A percentile compares a stretch with the other conserved stretches of the same genome.
These are phyloP conservation scores for Phytopythium montanum DNA, from an alignment of 352 stramenopile genomes.

Conservation along the genomic window DNA sequence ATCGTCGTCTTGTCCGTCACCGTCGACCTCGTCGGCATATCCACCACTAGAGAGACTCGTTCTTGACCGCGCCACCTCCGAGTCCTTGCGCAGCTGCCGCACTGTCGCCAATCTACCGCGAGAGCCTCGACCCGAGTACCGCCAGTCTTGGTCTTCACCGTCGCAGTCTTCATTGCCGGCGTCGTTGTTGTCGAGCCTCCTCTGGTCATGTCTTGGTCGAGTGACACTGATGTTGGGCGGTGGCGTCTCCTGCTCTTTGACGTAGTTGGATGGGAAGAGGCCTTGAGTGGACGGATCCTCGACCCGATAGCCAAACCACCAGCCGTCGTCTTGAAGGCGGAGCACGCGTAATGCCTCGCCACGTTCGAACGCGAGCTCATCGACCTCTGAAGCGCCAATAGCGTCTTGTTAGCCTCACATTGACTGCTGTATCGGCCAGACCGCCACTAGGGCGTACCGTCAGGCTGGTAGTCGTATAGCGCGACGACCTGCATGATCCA, in stretches of 20 bases:
- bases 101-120: background rate
- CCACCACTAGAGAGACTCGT: too few relatives aligned
- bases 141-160: background rate
- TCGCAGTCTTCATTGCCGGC: background rate
- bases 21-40: background rate
- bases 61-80: too few relatives aligned
- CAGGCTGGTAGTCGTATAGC: constrained; percentile 62
- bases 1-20: background rate
- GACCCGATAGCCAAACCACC: constrained; percentile 48
- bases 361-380: constrained; percentile 48
- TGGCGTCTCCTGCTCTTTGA: constrained; percentile 30
- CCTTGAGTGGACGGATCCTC: constrained; percentile 24
- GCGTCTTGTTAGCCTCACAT: too few relatives aligned
- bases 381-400: constrained; percentile 43
- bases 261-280: constrained; percentile 71
- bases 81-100: background rate
- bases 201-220: constrained; percentile 1
- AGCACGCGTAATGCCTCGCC: constrained; percentile 45
- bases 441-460: constrained; percentile 25
- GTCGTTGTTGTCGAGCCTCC: constrained; percentile 2
- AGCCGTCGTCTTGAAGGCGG: constrained; percentile 53
- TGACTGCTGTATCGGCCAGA: too few relatives aligned
- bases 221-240: background rate
- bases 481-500: constrained; percentile 49
- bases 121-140: background rate